phyloP scores from a whole-genome alignment of 106 monocot species.

The Platanthera guangdongensis region DNA sequence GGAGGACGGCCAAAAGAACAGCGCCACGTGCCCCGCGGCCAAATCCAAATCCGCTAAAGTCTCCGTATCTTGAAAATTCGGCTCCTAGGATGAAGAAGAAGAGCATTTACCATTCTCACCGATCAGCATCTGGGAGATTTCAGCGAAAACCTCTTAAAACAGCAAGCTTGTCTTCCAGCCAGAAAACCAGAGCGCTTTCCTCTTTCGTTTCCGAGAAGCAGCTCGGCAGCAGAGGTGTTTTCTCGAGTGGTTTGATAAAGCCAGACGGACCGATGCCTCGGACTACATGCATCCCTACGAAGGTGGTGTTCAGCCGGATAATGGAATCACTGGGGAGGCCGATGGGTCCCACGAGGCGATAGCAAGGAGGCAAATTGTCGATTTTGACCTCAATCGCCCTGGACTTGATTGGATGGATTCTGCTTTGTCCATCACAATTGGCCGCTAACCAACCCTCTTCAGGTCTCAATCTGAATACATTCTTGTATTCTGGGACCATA shows the following conservation, averaged over 20 bases:
- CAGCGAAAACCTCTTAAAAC: conserved; percentile 43
- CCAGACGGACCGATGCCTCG: conserved; percentile 36
- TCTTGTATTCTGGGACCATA: too few relatives aligned
- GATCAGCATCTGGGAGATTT: conserved; percentile 8
- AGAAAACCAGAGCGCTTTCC: conserved; percentile 58
- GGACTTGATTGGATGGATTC: too few relatives aligned
- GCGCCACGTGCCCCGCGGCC: conserved; percentile 67
- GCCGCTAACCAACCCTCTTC: too few relatives aligned
- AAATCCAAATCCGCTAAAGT: conserved; percentile 11
- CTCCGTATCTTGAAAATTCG: neutral
- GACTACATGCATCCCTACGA: conserved; percentile 64
- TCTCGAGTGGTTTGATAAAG: conserved; percentile 50
- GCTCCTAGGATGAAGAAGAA: conserved; percentile 10
- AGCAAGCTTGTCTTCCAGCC: conserved; percentile 26
- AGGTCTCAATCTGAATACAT: too few relatives aligned
- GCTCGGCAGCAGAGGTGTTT: neutral
- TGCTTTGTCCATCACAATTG: too few relatives aligned
- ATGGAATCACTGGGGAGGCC: conserved; percentile 61
- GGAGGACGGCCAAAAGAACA: conserved; percentile 75
- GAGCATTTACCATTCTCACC: neutral
- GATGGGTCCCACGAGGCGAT: conserved; percentile 17
- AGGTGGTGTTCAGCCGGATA: conserved; percentile 68
- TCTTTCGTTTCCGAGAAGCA: conserved; percentile 33
- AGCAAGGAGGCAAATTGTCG: neutral
- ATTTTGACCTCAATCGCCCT: too few relatives aligned